A percentile compares a stretch with the other conserved stretches of the same genome.
Conservation (phyloP, 2,329 filamentous ascomycete genomes). For the Teratosphaeria epicoccoides region DNA sequence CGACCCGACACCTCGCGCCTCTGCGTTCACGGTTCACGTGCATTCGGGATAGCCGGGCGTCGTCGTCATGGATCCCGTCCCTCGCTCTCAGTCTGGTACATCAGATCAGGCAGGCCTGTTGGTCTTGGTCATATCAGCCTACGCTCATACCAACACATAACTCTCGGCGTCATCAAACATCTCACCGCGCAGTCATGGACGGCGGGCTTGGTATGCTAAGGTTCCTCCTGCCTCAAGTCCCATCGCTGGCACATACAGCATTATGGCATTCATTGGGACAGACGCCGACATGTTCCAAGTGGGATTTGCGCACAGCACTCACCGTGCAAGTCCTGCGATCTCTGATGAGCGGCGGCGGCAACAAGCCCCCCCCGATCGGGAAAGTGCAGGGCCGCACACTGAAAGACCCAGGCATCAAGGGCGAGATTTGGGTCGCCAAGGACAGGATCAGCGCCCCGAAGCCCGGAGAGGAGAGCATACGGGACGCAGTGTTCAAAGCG, state of each 20-base stretch:
- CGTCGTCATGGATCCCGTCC: too few relatives aligned
- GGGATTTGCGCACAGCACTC: conserved; percentile 67
- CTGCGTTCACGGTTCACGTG: too few relatives aligned
- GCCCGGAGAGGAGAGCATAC: conserved; percentile 39
- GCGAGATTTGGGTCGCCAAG: conserved; percentile 70
- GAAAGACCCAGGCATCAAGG: conserved; percentile 59
- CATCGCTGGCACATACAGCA: conserved; percentile 51
- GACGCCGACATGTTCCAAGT: conserved; percentile 62
- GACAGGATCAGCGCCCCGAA: conserved; percentile 51
- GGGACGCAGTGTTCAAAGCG: conserved; percentile 47
- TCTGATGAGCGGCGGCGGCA: conserved; percentile 37
- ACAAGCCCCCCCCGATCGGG: conserved; percentile 42
- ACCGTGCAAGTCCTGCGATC: conserved; percentile 61
- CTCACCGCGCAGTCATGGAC: conserved; percentile 2
- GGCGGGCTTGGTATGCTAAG: conserved; percentile 15
- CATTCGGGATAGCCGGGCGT: too few relatives aligned
- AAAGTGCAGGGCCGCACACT: conserved; percentile 53
- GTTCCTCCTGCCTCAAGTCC: conserved; percentile 46
- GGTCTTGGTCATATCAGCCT: too few relatives aligned
- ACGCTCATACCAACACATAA: too few relatives aligned
- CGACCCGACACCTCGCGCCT: too few relatives aligned
- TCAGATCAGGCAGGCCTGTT: too few relatives aligned
- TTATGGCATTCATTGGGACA: conserved; percentile 55
- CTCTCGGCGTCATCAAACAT: too few relatives aligned
- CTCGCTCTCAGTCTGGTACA: too few relatives aligned